Conservation (phyloP, 2,329 filamentous ascomycete genomes). For the Ampelomyces quisqualis region DNA sequence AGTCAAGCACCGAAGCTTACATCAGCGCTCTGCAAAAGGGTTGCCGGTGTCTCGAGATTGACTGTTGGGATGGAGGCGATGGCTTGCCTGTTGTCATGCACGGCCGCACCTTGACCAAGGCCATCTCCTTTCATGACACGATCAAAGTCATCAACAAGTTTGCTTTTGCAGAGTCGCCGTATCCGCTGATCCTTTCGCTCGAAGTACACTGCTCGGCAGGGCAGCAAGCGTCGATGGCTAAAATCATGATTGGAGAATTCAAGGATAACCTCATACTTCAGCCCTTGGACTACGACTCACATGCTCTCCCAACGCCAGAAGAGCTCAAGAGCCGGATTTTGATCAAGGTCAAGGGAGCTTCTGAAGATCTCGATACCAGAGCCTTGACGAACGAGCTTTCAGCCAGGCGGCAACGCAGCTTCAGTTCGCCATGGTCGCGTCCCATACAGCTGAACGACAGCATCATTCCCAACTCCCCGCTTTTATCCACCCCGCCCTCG, state of each 20-base stretch:
- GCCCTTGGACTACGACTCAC: constrained; percentile 67
- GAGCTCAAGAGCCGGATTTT: constrained; percentile 81
- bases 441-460: constrained; percentile 62
- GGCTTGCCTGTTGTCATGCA: constrained; percentile 88
- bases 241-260: constrained; percentile 83
- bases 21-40: constrained; percentile 83
- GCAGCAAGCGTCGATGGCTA: constrained; percentile 86
- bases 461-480: constrained; percentile 50
- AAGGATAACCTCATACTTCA: constrained; percentile 75
- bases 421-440: constrained; percentile 74
- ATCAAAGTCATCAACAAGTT: constrained; percentile 93
- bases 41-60: constrained; percentile 93
- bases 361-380: constrained; percentile 48
- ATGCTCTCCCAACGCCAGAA: constrained; percentile 78
- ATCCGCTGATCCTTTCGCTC: constrained; percentile 89
- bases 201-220: constrained; percentile 87
- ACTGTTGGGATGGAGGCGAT: constrained; percentile 94
- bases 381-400: constrained; percentile 39
- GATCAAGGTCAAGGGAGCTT: constrained; percentile 89
- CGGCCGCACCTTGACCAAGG: constrained; percentile 82
- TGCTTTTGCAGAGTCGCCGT: constrained; percentile 83
- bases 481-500: constrained; percentile 55
- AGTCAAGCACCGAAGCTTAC: constrained; percentile 93
- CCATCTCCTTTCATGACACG: constrained; percentile 86
- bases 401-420: constrained; percentile 59